A percentile compares a stretch with the other conserved stretches of the same genome.
Evolutionary conservation across 1,284 basidiomycete genomes (phyloP).

Genomic region (Pholiota adiposa): DNA sequence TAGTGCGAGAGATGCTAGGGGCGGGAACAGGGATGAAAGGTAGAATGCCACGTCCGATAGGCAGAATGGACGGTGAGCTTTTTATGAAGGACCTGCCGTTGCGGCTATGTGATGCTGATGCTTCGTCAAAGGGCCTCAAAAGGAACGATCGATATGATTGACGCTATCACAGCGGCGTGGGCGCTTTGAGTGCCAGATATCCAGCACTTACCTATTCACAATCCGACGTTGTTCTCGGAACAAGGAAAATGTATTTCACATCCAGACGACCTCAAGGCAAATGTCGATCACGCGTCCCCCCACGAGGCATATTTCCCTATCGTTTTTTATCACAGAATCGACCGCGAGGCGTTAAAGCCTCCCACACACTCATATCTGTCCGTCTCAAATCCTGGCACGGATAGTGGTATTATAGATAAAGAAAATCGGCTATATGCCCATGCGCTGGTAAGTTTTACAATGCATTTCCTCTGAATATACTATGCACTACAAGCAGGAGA

Average conservation of each 20-base stretch:
- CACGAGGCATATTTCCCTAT: conserved; percentile 28
- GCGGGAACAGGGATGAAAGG: background rate
- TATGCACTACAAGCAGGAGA: background rate
- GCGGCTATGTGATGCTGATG: background rate
- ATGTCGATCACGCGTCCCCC: conserved; percentile 28
- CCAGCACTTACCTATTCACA: conserved; percentile 1
- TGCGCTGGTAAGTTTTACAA: conserved; percentile 2
- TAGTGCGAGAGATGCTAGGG: background rate
- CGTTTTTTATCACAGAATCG: conserved; percentile 18
- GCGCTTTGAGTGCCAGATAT: background rate
- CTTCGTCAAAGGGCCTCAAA: background rate
- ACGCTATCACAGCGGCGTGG: background rate
- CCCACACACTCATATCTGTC: conserved; percentile 1
- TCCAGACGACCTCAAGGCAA: conserved; percentile 27
- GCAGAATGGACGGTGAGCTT: background rate
- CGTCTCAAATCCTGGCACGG: background rate
- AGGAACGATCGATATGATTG: conserved; percentile 7
- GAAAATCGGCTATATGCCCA: background rate
- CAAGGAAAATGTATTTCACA: conserved; percentile 19
- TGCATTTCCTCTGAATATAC: background rate
- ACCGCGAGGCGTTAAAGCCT: conserved; percentile 17
- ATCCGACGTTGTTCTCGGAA: conserved; percentile 25
- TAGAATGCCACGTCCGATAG: background rate
- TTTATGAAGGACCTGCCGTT: background rate
- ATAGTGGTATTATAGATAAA: conserved; percentile 9